phyloP scores from a whole-genome alignment of 1,284 basidiomycete species.

The Phellopilus nigrolimitatus region DNA sequence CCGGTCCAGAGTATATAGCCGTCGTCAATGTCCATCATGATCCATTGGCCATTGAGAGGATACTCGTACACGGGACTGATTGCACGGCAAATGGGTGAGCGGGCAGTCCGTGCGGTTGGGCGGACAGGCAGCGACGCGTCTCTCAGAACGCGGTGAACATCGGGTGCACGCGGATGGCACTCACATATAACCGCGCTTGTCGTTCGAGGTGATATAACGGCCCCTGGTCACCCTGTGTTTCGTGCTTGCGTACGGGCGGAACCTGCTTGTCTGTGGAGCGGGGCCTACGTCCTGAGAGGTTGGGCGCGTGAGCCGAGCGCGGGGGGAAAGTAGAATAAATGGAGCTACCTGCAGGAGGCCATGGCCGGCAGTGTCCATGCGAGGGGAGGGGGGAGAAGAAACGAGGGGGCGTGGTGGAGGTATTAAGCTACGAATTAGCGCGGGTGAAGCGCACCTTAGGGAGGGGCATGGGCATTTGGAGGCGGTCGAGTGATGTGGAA shows the following conservation, averaged over 20 bases:
- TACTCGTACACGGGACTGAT: constrained; percentile 80
- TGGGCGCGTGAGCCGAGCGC: background rate
- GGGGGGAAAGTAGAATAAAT: constrained; percentile 3
- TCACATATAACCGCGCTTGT: constrained; percentile 82
- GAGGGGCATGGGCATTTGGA: constrained; percentile 18
- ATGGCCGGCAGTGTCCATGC: constrained; percentile 27
- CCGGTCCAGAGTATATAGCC: constrained; percentile 85
- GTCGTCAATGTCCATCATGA: constrained; percentile 90
- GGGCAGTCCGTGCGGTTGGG: background rate
- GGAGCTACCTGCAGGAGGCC: constrained; percentile 29
- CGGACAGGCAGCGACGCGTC: background rate
- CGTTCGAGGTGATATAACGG: constrained; percentile 81
- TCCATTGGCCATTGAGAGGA: constrained; percentile 82
- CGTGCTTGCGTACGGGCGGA: constrained; percentile 69
- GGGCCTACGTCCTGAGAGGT: constrained; percentile 45
- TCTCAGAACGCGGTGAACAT: background rate
- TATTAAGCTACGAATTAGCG: constrained; percentile 8
- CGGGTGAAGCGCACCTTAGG: constrained; percentile 15
- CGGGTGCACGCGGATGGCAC: constrained; percentile 24
- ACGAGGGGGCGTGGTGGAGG: constrained; percentile 20
- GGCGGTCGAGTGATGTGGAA: constrained; percentile 4
- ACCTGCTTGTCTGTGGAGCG: constrained; percentile 51
- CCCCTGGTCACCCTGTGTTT: constrained; percentile 80
- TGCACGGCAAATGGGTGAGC: background rate
- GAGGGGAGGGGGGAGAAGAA: constrained; percentile 16